Evolutionary conservation across 495 filamentous ascomycete genomes (phyloP).

Genomic region (Annulohypoxylon moriforme): DNA sequence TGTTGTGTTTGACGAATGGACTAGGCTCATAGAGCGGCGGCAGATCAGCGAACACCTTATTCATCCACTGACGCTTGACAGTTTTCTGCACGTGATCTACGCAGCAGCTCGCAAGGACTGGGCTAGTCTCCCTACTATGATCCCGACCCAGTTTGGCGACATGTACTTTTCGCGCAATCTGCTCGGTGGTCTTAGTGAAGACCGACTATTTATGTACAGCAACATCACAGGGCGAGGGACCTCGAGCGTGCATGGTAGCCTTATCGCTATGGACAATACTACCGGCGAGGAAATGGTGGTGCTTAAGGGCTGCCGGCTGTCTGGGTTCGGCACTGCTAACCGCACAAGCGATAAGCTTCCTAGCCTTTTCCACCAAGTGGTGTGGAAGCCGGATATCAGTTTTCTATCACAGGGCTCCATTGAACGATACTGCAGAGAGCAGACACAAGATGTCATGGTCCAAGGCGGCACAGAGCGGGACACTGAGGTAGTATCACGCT

Average conservation of each 20-base stretch:
- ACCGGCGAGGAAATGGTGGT: conserved; percentile 2
- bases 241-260: background rate
- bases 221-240: background rate
- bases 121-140: background rate
- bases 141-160: conserved; percentile 13
- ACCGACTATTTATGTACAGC: background rate
- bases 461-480: background rate
- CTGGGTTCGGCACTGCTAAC: background rate
- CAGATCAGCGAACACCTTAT: conserved; percentile 27
- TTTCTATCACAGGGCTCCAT: background rate
- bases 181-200: background rate
- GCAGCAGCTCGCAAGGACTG: background rate
- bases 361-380: conserved; percentile 7
- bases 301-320: background rate
- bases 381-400: conserved; percentile 17
- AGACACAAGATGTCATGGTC: background rate
- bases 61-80: conserved; percentile 40
- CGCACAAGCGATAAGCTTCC: background rate
- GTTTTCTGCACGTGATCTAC: conserved; percentile 29
- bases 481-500: background rate
- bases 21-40: background rate
- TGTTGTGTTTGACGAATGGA: background rate
- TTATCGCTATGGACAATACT: background rate
- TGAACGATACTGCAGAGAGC: conserved; percentile 20
- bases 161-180: background rate